These are phyloP conservation scores for Solanum tarijense DNA, from an alignment of 257 asterid species.

Conservation along the genomic window DNA sequence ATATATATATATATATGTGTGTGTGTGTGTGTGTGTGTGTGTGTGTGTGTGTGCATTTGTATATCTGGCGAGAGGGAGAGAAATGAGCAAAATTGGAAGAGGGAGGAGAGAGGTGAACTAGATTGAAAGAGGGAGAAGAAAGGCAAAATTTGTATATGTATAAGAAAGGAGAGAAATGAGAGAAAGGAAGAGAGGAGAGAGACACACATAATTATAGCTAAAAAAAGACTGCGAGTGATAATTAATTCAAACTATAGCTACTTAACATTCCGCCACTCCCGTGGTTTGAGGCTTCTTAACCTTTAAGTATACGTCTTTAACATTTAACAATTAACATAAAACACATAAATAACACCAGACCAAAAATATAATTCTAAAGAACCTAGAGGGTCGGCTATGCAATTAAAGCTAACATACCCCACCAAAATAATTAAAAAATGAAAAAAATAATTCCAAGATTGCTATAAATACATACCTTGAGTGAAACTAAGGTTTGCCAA, in stretches of 20 bases:
- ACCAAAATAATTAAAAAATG: background rate
- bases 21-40: too few relatives aligned
- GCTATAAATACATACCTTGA: conserved; percentile 40
- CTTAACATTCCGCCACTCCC: accelerated
- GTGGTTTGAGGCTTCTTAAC: background rate
- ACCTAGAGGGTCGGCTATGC: background rate
- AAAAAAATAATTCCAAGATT: background rate
- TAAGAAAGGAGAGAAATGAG: background rate
- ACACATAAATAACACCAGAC: background rate
- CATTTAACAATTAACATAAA: background rate
- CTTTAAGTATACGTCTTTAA: background rate
- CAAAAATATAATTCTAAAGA: background rate
- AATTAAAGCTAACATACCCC: background rate
- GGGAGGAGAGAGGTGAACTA: too few relatives aligned
- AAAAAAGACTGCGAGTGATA: accelerated
- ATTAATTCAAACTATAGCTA: too few relatives aligned
- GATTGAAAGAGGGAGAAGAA: too few relatives aligned
- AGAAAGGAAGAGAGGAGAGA: too few relatives aligned
- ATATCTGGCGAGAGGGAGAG: accelerated
- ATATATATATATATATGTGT: too few relatives aligned
- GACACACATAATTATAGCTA: too few relatives aligned
- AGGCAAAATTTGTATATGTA: too few relatives aligned
- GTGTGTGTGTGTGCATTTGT: too few relatives aligned
- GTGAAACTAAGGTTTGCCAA: conserved; percentile 21
- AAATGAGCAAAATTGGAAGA: too few relatives aligned